Percentiles rank a stretch among this genome's conserved stretches.
Conservation (phyloP, 495 filamentous ascomycete genomes). For the Lentithecium fluviatile region DNA sequence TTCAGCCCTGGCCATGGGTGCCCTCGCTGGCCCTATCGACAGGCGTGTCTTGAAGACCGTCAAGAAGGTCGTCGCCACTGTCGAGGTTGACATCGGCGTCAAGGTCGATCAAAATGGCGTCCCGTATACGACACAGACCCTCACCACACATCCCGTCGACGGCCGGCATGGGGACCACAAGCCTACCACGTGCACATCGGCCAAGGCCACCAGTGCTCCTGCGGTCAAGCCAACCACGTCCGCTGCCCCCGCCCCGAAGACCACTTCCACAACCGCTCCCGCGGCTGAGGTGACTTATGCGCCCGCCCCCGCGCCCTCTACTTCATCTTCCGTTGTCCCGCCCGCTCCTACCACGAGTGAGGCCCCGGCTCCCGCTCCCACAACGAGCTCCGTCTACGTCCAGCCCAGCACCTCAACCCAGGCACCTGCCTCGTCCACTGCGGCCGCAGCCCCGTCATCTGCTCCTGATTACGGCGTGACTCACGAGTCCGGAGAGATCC, state of each 20-base stretch:
- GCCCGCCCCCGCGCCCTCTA: constrained; percentile 18
- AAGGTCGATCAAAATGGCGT: constrained; percentile 40
- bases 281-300: constrained; percentile 33
- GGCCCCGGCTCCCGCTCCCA: too few relatives aligned
- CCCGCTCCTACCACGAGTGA: too few relatives aligned
- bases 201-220: constrained; percentile 3
- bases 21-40: constrained; percentile 58
- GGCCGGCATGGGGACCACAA: neutral
- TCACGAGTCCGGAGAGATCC: constrained; percentile 18
- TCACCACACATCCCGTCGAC: neutral
- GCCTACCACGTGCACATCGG: too few relatives aligned
- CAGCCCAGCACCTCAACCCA: constrained; percentile 11
- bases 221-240: constrained; percentile 41
- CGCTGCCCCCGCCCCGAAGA: constrained; percentile 29
- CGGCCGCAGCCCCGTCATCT: constrained; percentile 19
- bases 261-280: constrained; percentile 28
- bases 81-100: constrained; percentile 62
- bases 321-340: too few relatives aligned
- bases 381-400: too few relatives aligned
- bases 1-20: constrained; percentile 61
- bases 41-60: constrained; percentile 42
- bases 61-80: constrained; percentile 46
- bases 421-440: constrained; percentile 28
- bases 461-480: constrained; percentile 1
- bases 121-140: neutral